Evolutionary conservation across 768 basidiomycete genomes (phyloP).

Genomic region (Trametes sanguinea): DNA sequence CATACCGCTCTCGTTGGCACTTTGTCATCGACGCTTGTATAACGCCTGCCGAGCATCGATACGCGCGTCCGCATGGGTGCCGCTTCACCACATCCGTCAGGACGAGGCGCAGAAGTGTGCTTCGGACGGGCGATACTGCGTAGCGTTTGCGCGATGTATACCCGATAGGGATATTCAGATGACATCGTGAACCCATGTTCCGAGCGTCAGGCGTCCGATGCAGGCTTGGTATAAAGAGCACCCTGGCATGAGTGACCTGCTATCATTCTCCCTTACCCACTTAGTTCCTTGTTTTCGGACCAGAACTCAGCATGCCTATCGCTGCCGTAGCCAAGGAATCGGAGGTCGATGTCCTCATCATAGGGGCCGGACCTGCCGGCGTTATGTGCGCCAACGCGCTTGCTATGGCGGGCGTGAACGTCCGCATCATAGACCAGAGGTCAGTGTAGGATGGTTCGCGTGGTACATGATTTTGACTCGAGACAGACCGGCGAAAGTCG

Average conservation of each 20-base stretch:
- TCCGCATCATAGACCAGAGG: slow-evolving; percentile 66
- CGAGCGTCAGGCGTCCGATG: slow-evolving; percentile 8
- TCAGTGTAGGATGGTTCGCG: slow-evolving; percentile 25
- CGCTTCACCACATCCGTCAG: background rate
- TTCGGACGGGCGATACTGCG: background rate
- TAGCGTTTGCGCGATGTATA: slow-evolving; percentile 2
- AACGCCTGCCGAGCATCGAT: background rate
- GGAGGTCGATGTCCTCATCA: slow-evolving; percentile 59
- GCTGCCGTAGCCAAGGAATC: slow-evolving; percentile 32
- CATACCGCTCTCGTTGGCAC: background rate
- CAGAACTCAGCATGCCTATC: background rate
- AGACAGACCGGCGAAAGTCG: slow-evolving; percentile 40
- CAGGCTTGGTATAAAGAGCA: slow-evolving; percentile 8
- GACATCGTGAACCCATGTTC: slow-evolving; percentile 18
- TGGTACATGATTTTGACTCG: slow-evolving; percentile 14
- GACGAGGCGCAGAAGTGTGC: background rate
- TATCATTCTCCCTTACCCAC: background rate
- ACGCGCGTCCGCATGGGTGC: background rate
- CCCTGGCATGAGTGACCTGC: background rate
- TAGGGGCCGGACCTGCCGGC: slow-evolving; percentile 63
- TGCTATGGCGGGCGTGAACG: slow-evolving; percentile 54
- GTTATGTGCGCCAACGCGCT: slow-evolving; percentile 72
- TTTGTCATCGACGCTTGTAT: background rate
- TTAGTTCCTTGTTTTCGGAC: background rate
- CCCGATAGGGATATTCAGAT: slow-evolving; percentile 22